Evolutionary conservation across 176 grass and related monocot species (phyloP), one percentile per base, ranked within the genome.

Genomic region (Raddia distichophylla): DNA sequence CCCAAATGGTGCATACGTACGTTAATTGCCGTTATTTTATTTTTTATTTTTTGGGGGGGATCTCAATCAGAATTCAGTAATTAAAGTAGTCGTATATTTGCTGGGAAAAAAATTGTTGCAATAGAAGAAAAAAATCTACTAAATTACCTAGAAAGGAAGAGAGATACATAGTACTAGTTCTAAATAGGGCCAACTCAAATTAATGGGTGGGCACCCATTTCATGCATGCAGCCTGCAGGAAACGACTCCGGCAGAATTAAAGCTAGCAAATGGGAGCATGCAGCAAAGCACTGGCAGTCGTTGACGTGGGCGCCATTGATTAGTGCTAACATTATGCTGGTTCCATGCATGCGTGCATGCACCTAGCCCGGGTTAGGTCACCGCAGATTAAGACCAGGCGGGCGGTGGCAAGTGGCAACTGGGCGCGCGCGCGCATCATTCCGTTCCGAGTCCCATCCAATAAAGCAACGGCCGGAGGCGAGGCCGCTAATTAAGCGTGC

Each of bases 331-430:
- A 2, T 5, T 40, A 40, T 40, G 46, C 3, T 45, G 42, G 60
- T 62, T 87, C 55, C 72, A 40, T 87, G 63, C 72, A 0, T 82
- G 87, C 72, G 2, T 87, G 63, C 72, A 0, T 82, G 87, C 7
- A 85, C 63, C 65, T 81, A 77, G 64, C 49, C 87, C 78, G 18
- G 72, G 77, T 85, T 85, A 77, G 82, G 78, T 34, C 32, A 77
- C 9, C 65, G n/a, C 82, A 82, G 73, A 85, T 82, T 82, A 85
- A 65, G 83, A 85, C 78, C 77, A 11, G 69, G 61, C 58, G 35
- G 33, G 42, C 4, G 45, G 53, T 71, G 27, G 27, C 27, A 27
- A 27, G 37, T 40, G 37, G 27, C 47, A 51, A 61, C 62, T 64
- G 56, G 78, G 65, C 35, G 27, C 27, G 27, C 27, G 27, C 27